phyloP scores from a whole-genome alignment of 1,139 yeast species.

The Diutina neorugosa region DNA sequence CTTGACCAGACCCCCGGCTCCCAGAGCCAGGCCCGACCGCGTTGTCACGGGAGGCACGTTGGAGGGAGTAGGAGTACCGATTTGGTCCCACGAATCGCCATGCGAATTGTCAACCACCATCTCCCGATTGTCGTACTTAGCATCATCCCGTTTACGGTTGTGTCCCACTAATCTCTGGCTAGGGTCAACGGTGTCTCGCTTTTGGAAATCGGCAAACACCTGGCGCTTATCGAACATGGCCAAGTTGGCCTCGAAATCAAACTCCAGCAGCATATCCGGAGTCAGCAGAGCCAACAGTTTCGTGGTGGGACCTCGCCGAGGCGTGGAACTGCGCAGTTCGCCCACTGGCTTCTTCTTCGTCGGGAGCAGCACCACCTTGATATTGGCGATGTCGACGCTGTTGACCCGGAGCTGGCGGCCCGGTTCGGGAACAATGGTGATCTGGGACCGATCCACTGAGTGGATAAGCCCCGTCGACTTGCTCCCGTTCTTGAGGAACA shows the following conservation, averaged over 20 bases:
- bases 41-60: background rate
- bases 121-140: slow-evolving; percentile 56
- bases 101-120: slow-evolving; percentile 49
- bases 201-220: slow-evolving; percentile 68
- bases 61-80: slow-evolving; percentile 14
- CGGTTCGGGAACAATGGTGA: slow-evolving; percentile 23
- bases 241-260: slow-evolving; percentile 77
- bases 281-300: background rate
- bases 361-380: slow-evolving; percentile 39
- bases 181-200: slow-evolving; percentile 49
- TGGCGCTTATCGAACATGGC: slow-evolving; percentile 73
- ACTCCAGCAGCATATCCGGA: slow-evolving; percentile 38
- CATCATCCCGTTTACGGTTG: slow-evolving; percentile 36
- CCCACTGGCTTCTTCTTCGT: slow-evolving; percentile 8
- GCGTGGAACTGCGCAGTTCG: slow-evolving; percentile 5
- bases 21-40: slow-evolving; percentile 6
- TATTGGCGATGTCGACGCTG: slow-evolving; percentile 20
- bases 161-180: slow-evolving; percentile 62
- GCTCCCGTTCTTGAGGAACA: slow-evolving; percentile 34
- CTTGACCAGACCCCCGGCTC: background rate
- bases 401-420: slow-evolving; percentile 13
- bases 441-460: slow-evolving; percentile 27
- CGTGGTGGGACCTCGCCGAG: background rate
- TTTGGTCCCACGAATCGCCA: slow-evolving; percentile 45
- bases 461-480: slow-evolving; percentile 34